phyloP scores from a whole-genome alignment of 805 yeast species.

The Saccharomycopsis fibuligera region DNA sequence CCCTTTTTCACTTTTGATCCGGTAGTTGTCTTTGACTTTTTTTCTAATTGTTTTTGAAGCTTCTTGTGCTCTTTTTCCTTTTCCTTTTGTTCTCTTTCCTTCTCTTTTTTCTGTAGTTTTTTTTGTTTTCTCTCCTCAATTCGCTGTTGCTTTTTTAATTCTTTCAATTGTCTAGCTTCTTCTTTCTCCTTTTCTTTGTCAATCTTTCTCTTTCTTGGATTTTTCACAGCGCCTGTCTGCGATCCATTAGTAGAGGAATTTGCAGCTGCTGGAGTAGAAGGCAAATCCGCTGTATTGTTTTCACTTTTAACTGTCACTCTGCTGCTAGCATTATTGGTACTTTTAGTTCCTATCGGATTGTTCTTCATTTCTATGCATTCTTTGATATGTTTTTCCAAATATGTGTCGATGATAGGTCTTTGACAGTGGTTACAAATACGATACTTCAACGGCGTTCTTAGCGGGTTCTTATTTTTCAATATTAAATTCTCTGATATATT shows the following conservation, averaged over 20 bases:
- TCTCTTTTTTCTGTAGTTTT: constrained; percentile 23
- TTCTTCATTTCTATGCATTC: constrained; percentile 32
- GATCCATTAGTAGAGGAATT: constrained; percentile 1
- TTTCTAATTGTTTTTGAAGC: constrained; percentile 28
- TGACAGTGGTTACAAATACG: constrained; percentile 43
- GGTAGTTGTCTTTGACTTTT: constrained; percentile 35
- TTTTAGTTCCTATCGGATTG: constrained; percentile 3
- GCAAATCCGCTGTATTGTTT: not conserved
- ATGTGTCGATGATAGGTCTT: constrained; percentile 36
- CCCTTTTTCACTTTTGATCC: constrained; percentile 37
- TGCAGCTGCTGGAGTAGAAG: constrained; percentile 4
- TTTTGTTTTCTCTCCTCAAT: constrained; percentile 17
- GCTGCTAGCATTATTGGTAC: not conserved
- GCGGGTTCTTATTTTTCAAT: constrained; percentile 28
- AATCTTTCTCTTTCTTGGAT: constrained; percentile 17
- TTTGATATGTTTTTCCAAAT: constrained; percentile 35
- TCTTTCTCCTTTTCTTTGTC: constrained; percentile 20
- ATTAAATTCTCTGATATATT: constrained; percentile 8
- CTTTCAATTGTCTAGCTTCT: constrained; percentile 19
- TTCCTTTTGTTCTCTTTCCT: constrained; percentile 21
- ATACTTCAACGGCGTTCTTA: constrained; percentile 35
- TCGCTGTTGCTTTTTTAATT: constrained; percentile 19
- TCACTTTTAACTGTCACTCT: constrained; percentile 1
- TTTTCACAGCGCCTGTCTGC: constrained; percentile 2
- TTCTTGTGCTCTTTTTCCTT: constrained; percentile 22